Percentiles rank a stretch among this genome's conserved stretches.
phyloP scores from a whole-genome alignment of 2,329 filamentous ascomycete genomes.

The Cercospora sp. region DNA sequence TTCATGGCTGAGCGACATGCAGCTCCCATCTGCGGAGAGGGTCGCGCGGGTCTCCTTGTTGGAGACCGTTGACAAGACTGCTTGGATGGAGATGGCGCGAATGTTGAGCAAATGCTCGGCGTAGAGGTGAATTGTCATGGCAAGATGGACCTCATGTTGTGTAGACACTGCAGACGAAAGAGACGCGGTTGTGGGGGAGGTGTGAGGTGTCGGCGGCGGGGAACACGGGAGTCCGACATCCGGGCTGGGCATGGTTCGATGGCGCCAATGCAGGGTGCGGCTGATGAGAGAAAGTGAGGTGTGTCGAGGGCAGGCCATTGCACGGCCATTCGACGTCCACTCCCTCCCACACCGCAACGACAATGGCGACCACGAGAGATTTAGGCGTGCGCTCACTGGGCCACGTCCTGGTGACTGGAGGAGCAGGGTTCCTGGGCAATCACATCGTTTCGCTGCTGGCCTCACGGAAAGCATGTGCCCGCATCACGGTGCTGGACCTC shows the following conservation, averaged over 20 bases:
- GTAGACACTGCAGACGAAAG: background rate
- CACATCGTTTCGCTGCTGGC: slow-evolving; percentile 53
- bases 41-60: slow-evolving; percentile 46
- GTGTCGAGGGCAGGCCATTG: background rate
- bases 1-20: slow-evolving; percentile 50
- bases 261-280: background rate
- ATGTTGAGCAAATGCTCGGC: slow-evolving; percentile 63
- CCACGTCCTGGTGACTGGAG: slow-evolving; percentile 52
- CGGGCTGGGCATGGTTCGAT: slow-evolving; percentile 14
- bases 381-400: slow-evolving; percentile 40
- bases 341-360: background rate
- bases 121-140: slow-evolving; percentile 50
- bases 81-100: slow-evolving; percentile 59
- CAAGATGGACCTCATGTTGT: background rate
- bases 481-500: slow-evolving; percentile 51
- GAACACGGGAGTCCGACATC: background rate
- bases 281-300: background rate
- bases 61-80: slow-evolving; percentile 50
- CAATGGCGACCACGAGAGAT: slow-evolving; percentile 16
- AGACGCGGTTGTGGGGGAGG: background rate
- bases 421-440: slow-evolving; percentile 53
- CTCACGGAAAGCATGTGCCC: slow-evolving; percentile 43
- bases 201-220: background rate
- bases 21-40: slow-evolving; percentile 47
- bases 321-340: background rate